Evolutionary conservation across 306 rosid species (phyloP).

Genomic region (Malus domestica): ASM211411v1 NC_041797.1:35991501-35992000

Average conservation of each 20-base stretch:
- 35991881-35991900: neutral
- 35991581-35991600: too few species aligned
- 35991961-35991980: constrained; percentile 85
- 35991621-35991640: too few species aligned
- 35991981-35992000: constrained; percentile 88
- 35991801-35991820: neutral
- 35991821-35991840: neutral
- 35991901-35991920: constrained; percentile 2
- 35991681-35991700: too few species aligned
- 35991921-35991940: neutral
- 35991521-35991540: too few species aligned
- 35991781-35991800: neutral
- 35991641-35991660: too few species aligned
- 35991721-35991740: neutral
- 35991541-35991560: too few species aligned
- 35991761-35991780: neutral
- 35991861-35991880: neutral
- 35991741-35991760: neutral
- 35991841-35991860: neutral
- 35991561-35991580: too few species aligned
- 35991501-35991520: too few species aligned
- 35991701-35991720: too few species aligned
- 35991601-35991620: too few species aligned
- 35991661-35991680: too few species aligned
- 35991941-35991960: neutral